Base-by-base conservation (phyloP, 2,329 filamentous ascomycete genomes). In the Ophiocordyceps robertsii region DNA sequence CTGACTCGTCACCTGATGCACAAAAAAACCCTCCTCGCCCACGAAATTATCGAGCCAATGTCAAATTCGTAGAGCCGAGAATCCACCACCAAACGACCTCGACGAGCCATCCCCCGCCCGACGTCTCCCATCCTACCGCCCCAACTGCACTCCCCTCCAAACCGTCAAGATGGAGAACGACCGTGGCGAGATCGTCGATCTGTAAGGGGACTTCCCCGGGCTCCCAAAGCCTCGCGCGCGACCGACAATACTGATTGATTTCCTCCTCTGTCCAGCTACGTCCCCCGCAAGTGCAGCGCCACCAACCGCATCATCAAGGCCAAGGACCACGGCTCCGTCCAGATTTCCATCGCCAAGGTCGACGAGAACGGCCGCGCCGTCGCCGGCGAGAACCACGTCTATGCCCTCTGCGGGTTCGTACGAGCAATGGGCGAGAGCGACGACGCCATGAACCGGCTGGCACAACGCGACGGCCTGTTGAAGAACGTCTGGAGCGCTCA, bases 231-330 rank as follows among this genome's bases (percentile, higher is more conserved):
- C 14, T 19, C 16, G 14, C 33, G 14, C n/a, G 14, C 33, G 33
- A 36, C n/a, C 33, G 9, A 6, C 33, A 35, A 37, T 29, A 19
- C 40, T 41, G 39, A 41, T 33, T 24, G 21, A 37, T 27, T 21
- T 30, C 31, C 29, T 30, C 29, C 32, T 36, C 49, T 17, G n/a
- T 44, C 45, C 65, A 93, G 87, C 69, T 94, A 94, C 82, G 85
- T 95, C 77, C 88, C 88, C 68, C 87, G 90, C 78, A 96, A 95
- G 78, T 96, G 90, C 85, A 87, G 80, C 70, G 89, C 89, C 60
- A 95, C 90, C 70, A 93, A 94, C 86, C 87, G 92, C 74, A 95
- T 96, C 79, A 96, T 98, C 82, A 95, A 95, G 78, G 88, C 92
- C 77, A 95, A 96, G 77, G 92, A 98, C 75, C 92, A 98, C 80